These are phyloP conservation scores for Mortierella sp. DNA, from an alignment of 371 early-diverging fungal species.

Conservation along the genomic window DNA sequence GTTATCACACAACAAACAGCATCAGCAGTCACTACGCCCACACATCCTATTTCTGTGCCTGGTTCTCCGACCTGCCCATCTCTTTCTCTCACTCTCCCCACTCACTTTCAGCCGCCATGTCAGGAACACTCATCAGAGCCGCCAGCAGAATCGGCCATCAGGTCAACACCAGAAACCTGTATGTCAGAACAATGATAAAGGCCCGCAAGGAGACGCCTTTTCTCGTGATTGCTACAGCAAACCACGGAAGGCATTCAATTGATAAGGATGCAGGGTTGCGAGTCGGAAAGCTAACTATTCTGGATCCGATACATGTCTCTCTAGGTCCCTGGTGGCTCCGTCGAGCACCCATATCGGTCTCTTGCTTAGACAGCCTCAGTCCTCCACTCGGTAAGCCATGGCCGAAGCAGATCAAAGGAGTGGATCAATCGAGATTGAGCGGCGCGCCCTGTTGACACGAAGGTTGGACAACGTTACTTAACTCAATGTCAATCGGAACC, in stretches of 20 bases:
- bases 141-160: conserved; percentile 26
- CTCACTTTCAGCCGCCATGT: conserved; percentile 16
- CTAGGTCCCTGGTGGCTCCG: conserved; percentile 21
- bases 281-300: neutral
- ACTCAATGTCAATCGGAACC: neutral
- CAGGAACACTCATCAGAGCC: conserved; percentile 28
- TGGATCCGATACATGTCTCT: neutral
- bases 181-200: neutral
- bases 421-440: no score
- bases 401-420: neutral
- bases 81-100: neutral
- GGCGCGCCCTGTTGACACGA: neutral
- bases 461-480: neutral
- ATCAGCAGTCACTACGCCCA: conserved; percentile 21
- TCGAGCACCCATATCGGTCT: conserved; percentile 23
- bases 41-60: neutral
- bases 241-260: neutral
- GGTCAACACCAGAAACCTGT: conserved; percentile 35
- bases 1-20: neutral
- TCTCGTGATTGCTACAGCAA: neutral
- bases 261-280: neutral
- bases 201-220: neutral
- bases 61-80: neutral
- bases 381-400: conserved; percentile 22
- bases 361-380: conserved; percentile 25